Conservation (phyloP, 1,284 basidiomycete genomes). For the Austroboletus rostrupii region DNA sequence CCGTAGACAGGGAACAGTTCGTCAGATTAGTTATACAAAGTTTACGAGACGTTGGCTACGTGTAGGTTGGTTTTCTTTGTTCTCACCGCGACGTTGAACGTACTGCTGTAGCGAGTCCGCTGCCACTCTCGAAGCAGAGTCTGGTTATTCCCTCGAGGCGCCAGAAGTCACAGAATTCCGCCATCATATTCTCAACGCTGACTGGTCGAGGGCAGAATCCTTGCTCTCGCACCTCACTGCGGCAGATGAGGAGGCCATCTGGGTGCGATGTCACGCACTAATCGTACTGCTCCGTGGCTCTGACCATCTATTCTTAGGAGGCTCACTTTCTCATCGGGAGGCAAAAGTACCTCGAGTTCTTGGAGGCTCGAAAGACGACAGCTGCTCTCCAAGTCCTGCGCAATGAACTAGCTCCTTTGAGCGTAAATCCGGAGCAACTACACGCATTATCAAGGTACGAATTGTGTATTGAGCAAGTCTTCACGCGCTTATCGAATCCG, state of each 20-base stretch:
- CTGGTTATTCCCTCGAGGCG: conserved; percentile 85
- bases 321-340: conserved; percentile 85
- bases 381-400: conserved; percentile 84
- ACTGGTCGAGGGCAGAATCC: conserved; percentile 80
- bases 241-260: conserved; percentile 58
- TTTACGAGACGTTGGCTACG: conserved; percentile 88
- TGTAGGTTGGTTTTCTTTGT: conserved; percentile 52
- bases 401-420: conserved; percentile 80
- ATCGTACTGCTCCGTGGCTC: conserved; percentile 10
- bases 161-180: conserved; percentile 80
- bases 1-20: conserved; percentile 86
- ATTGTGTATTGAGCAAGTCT: not conserved
- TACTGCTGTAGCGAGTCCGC: conserved; percentile 71
- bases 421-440: conserved; percentile 72
- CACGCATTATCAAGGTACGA: conserved; percentile 81
- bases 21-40: conserved; percentile 89
- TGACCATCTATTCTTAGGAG: conserved; percentile 46
- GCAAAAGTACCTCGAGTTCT: conserved; percentile 95
- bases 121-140: conserved; percentile 84
- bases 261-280: conserved; percentile 43
- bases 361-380: conserved; percentile 80
- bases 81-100: conserved; percentile 14
- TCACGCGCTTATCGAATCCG: conserved; percentile 12
- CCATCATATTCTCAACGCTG: conserved; percentile 75
- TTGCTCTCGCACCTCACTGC: conserved; percentile 70